Conservation (phyloP, 805 yeast genomes). For the Wickerhamomyces canadensis region DNA sequence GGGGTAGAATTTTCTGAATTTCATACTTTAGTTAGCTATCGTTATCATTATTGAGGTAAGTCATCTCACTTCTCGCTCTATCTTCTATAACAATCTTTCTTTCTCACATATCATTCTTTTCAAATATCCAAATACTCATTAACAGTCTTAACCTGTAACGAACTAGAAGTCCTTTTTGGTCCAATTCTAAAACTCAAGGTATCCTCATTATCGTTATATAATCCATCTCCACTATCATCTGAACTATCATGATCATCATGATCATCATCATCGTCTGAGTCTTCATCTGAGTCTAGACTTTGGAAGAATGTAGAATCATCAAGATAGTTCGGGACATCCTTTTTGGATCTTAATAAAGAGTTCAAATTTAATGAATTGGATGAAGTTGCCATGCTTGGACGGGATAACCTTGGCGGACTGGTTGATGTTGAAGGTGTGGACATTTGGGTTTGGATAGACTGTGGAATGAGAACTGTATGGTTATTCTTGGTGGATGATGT, state of each 20-base stretch:
- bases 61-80: no score
- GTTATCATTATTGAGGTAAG: no score
- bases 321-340: constrained; percentile 18
- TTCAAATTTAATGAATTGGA: constrained; percentile 19
- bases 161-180: constrained; percentile 16
- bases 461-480: not conserved
- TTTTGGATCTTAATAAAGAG: constrained; percentile 18
- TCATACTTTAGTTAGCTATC: no score
- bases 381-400: constrained; percentile 11
- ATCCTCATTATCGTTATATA: constrained; percentile 21
- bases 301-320: constrained; percentile 23
- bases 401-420: not conserved
- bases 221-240: constrained; percentile 11
- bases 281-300: constrained; percentile 17
- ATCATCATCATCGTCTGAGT: constrained; percentile 7
- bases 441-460: not conserved
- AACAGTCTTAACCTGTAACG: constrained; percentile 16
- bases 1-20: no score
- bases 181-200: constrained; percentile 19
- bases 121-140: constrained; percentile 20
- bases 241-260: constrained; percentile 11
- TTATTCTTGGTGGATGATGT: no score
- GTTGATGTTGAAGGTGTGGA: not conserved
- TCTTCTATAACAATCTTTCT: no score
- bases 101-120: not conserved